phyloP scores from a whole-genome alignment of 768 basidiomycete species.

The Tubosaeta sp. region DNA sequence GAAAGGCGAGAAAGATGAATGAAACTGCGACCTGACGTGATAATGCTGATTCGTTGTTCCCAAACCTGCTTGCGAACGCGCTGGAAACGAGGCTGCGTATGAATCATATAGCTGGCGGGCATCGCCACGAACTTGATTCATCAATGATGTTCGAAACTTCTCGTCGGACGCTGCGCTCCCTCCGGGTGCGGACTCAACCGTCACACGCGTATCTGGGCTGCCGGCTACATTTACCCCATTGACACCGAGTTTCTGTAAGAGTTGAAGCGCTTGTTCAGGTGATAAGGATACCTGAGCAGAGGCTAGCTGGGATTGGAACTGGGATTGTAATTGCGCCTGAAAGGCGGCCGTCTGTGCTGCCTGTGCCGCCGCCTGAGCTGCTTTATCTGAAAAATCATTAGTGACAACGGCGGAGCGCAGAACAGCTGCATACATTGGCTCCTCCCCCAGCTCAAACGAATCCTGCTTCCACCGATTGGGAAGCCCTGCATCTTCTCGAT shows the following conservation, averaged over 20 bases:
- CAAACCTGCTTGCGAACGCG: conserved; percentile 10
- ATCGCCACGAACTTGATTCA: conserved; percentile 20
- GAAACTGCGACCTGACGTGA: conserved; percentile 17
- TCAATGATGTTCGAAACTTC: conserved; percentile 18
- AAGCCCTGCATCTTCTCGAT: conserved; percentile 98
- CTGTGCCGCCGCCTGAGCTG: conserved; percentile 85
- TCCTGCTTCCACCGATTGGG: conserved; percentile 87
- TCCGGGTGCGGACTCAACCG: conserved; percentile 8
- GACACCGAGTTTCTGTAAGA: conserved; percentile 53
- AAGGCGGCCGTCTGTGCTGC: conserved; percentile 73
- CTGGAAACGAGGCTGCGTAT: conserved; percentile 15
- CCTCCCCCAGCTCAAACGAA: conserved; percentile 89
- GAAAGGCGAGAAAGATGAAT: conserved; percentile 62
- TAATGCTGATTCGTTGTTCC: conserved; percentile 17
- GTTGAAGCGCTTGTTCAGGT: conserved; percentile 58
- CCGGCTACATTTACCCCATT: conserved; percentile 34
- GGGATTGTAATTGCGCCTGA: conserved; percentile 42
- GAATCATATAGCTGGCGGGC: conserved; percentile 19
- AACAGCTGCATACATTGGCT: conserved; percentile 63
- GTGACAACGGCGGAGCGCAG: background rate
- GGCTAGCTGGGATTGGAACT: conserved; percentile 31
- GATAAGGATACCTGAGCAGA: conserved; percentile 35
- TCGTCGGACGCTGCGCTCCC: conserved; percentile 22
- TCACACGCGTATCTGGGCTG: conserved; percentile 8
- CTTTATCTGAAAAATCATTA: conserved; percentile 58